These are phyloP conservation scores for Parietaria judaica DNA, from an alignment of 306 rosid genomes.

Conservation along the genomic window DNA sequence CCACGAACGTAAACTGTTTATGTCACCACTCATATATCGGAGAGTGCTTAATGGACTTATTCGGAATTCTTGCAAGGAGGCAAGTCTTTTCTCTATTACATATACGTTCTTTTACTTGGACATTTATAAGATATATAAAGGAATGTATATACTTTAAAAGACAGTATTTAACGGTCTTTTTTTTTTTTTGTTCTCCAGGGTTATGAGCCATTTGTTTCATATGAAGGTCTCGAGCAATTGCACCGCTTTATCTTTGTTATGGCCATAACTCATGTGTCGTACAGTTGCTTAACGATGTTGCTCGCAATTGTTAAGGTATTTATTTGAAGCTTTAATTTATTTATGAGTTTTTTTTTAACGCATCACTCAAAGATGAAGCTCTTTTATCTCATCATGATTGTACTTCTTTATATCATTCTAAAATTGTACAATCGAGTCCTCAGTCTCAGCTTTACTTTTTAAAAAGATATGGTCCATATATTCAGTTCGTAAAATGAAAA, in stretches of 20 bases:
- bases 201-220: slow-evolving; percentile 86
- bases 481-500: too few species aligned
- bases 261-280: slow-evolving; percentile 92
- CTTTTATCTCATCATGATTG: too few species aligned
- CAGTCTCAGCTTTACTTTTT: too few species aligned
- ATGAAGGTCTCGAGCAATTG: slow-evolving; percentile 95
- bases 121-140: not conserved
- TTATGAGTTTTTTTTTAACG: too few species aligned
- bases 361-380: too few species aligned
- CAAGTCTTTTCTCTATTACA: slow-evolving; percentile 10
- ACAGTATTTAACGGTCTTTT: not conserved
- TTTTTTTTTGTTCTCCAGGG: slow-evolving; percentile 47
- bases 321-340: not conserved
- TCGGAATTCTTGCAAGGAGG: slow-evolving; percentile 65
- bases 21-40: slow-evolving; percentile 39
- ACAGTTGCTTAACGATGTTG: slow-evolving; percentile 97
- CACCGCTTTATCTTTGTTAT: slow-evolving; percentile 95
- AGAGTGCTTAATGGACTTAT: slow-evolving; percentile 49
- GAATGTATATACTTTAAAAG: not conserved
- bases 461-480: too few species aligned
- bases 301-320: slow-evolving; percentile 90
- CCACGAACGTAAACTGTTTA: slow-evolving; percentile 49
- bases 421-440: too few species aligned
- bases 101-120: not conserved
- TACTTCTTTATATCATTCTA: too few species aligned